Percentiles rank a stretch among this genome's conserved stretches.
Evolutionary conservation across 192 early-diverging fungal genomes (phyloP).

Genomic region (Phycomyces nitens): DNA sequence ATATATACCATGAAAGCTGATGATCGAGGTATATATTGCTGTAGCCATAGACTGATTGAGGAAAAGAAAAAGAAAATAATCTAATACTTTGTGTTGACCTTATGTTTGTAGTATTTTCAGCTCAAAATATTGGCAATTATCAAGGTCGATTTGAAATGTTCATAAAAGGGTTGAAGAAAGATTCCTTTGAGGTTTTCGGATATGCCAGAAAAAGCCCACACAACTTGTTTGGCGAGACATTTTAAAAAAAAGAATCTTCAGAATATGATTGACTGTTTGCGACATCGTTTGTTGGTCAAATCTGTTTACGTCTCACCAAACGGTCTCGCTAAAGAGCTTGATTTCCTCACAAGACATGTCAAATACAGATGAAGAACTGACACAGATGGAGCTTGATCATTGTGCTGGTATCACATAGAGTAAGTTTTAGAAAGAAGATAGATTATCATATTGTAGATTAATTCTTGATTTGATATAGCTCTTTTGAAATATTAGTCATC

Average conservation of each 20-base stretch:
- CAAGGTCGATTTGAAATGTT: slow-evolving; percentile 5
- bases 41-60: slow-evolving; percentile 7
- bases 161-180: slow-evolving; percentile 8
- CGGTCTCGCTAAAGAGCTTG: slow-evolving; percentile 5
- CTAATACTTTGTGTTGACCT: neutral
- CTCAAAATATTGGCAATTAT: slow-evolving; percentile 13
- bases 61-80: slow-evolving; percentile 9
- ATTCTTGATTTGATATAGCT: neutral
- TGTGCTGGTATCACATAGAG: slow-evolving; percentile 13
- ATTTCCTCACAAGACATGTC: slow-evolving; percentile 10
- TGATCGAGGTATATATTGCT: slow-evolving; percentile 12
- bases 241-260: slow-evolving; percentile 7
- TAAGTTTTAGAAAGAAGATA: slow-evolving; percentile 10
- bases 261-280: slow-evolving; percentile 12
- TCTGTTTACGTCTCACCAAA: slow-evolving; percentile 6
- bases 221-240: neutral
- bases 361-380: slow-evolving; percentile 7
- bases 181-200: slow-evolving; percentile 8
- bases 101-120: slow-evolving; percentile 11
- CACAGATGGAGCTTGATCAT: slow-evolving; percentile 6
- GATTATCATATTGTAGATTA: neutral
- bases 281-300: slow-evolving; percentile 7
- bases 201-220: slow-evolving; percentile 14
- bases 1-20: too few species aligned
- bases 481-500: too few species aligned